A percentile compares a stretch with the other conserved stretches of the same genome.
Evolutionary conservation across 169 alveolate species (phyloP).

Genomic region (Cyclospora cayetanensis): DNA sequence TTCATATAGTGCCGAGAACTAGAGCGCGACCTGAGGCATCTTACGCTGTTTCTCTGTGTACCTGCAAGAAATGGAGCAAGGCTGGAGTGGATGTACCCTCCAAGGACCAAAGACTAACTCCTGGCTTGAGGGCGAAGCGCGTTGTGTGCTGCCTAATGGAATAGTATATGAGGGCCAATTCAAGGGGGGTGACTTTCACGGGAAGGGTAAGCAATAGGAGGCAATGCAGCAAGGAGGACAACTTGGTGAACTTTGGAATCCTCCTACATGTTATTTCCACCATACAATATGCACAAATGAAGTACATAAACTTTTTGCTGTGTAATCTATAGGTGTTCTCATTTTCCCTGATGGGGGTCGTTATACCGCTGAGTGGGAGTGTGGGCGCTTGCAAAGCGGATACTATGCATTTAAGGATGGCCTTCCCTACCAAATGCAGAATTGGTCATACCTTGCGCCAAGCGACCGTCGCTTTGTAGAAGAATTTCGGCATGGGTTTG

Average conservation of each 20-base stretch:
- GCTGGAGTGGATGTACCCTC: conserved; percentile 64
- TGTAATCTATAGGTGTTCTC: conserved; percentile 73
- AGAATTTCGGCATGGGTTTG: conserved; percentile 41
- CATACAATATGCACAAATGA: too few relatives aligned
- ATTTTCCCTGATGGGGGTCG: conserved; percentile 86
- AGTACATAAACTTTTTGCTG: neutral
- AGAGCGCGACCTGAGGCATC: too few relatives aligned
- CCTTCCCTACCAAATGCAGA: conserved; percentile 52
- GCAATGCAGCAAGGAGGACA: too few relatives aligned
- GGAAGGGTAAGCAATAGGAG: conserved; percentile 23
- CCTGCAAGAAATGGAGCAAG: neutral
- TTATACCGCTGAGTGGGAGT: conserved; percentile 87
- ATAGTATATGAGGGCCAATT: conserved; percentile 87
- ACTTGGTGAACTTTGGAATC: too few relatives aligned
- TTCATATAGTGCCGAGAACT: too few relatives aligned
- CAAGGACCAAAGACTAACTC: conserved; percentile 66
- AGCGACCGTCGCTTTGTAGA: conserved; percentile 52
- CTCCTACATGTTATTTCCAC: too few relatives aligned
- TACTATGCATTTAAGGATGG: conserved; percentile 56
- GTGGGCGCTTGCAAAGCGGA: conserved; percentile 78
- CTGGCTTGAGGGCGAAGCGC: conserved; percentile 87
- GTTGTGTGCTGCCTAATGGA: conserved; percentile 82
- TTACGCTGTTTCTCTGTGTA: too few relatives aligned
- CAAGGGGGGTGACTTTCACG: conserved; percentile 82
- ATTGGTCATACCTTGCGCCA: conserved; percentile 63